phyloP scores from a whole-genome alignment of 495 filamentous ascomycete genomes.

The Schizothecium vesticola region DNA sequence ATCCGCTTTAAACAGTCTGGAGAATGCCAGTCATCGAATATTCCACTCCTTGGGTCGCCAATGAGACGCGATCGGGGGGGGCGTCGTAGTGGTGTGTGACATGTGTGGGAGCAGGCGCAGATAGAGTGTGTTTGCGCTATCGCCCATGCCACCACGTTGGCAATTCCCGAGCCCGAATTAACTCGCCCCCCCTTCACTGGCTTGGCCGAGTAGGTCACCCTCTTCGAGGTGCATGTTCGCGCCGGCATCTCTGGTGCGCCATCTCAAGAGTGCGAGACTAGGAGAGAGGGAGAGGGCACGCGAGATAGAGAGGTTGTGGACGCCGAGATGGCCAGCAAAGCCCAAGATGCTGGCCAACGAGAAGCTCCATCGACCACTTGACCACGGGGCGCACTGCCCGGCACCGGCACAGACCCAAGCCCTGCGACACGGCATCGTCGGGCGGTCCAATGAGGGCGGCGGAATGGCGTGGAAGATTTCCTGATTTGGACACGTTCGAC shows the following conservation, averaged over 20 bases:
- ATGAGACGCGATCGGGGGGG: neutral
- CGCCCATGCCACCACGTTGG: neutral
- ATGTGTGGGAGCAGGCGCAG: neutral
- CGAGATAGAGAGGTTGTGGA: neutral
- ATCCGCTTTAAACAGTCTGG: neutral
- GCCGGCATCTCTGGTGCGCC: neutral
- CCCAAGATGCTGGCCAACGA: neutral
- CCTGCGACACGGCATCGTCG: conserved; percentile 11
- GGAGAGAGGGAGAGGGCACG: neutral
- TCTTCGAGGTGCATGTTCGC: neutral
- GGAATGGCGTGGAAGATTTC: conserved; percentile 16
- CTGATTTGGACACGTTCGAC: conserved; percentile 16
- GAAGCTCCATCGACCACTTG: neutral
- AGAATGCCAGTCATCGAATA: neutral
- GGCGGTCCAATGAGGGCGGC: conserved; percentile 21
- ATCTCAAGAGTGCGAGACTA: neutral
- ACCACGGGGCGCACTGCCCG: conserved; percentile 2
- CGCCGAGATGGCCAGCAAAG: conserved; percentile 2
- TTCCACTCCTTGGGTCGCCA: neutral
- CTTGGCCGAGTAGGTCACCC: neutral
- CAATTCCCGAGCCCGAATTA: neutral
- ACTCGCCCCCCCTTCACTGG: neutral
- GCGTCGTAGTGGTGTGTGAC: neutral
- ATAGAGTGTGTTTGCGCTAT: neutral
- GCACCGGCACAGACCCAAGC: conserved; percentile 1